Conservation (phyloP, 495 filamentous ascomycete genomes). For the Hypoxylon lienhwacheense region DNA sequence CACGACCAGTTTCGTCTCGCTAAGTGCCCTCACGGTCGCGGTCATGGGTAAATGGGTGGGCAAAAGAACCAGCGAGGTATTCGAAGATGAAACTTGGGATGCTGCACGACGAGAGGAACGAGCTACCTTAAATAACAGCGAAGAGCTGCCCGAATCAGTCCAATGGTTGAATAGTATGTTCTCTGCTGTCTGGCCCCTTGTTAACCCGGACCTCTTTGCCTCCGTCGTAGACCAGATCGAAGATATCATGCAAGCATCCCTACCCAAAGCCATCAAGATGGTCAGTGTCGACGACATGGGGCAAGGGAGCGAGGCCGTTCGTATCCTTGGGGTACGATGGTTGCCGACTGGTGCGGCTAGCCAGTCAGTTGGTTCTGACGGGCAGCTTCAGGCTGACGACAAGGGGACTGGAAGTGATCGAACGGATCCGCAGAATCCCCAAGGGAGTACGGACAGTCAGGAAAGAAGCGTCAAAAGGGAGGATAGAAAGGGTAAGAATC, state of each 20-base stretch:
- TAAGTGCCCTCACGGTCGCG: constrained; percentile 41
- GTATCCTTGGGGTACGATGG: constrained; percentile 67
- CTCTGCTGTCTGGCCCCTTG: constrained; percentile 64
- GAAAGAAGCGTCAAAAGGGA: constrained; percentile 31
- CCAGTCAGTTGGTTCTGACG: constrained; percentile 57
- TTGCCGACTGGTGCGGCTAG: constrained; percentile 66
- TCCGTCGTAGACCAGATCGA: constrained; percentile 66
- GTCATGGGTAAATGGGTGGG: constrained; percentile 55
- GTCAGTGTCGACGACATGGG: constrained; percentile 70
- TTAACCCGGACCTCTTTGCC: constrained; percentile 71
- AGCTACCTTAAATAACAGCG: constrained; percentile 38
- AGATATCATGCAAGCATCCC: constrained; percentile 70
- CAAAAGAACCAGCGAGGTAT: constrained; percentile 55
- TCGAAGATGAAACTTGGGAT: constrained; percentile 66
- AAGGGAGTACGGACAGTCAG: constrained; percentile 40
- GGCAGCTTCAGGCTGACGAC: constrained; percentile 46
- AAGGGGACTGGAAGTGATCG: constrained; percentile 52
- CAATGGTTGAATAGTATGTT: constrained; percentile 69
- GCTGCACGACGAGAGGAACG: constrained; percentile 54
- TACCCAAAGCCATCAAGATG: constrained; percentile 66
- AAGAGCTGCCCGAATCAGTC: constrained; percentile 58
- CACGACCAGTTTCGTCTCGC: constrained; percentile 24
- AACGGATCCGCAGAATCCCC: constrained; percentile 46
- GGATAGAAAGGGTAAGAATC: constrained; percentile 19
- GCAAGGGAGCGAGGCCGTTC: constrained; percentile 65